phyloP scores from a whole-genome alignment of 106 monocot species.

The Dendrobium chrysotoxum region DNA sequence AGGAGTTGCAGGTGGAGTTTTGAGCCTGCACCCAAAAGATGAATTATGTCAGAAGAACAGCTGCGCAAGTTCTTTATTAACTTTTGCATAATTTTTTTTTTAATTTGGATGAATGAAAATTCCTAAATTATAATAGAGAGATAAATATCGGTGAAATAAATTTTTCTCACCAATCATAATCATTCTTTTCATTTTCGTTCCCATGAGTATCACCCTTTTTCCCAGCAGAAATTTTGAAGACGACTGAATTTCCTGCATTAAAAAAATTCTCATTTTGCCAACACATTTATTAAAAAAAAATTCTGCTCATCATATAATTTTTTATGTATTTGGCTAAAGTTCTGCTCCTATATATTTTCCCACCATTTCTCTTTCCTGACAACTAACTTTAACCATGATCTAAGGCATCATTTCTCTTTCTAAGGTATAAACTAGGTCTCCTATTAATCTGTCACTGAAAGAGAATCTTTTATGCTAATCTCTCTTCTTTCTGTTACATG shows the following conservation, averaged over 20 bases:
- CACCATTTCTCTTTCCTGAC: not conserved
- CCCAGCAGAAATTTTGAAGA: constrained; percentile 36
- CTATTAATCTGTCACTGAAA: no score
- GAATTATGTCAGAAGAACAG: not conserved
- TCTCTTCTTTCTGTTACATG: no score
- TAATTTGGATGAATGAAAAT: not conserved
- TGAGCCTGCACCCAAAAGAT: constrained; percentile 24
- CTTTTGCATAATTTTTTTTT: not conserved
- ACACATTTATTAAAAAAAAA: no score
- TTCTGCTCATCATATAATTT: no score
- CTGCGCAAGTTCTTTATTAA: no score
- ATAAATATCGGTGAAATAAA: not conserved
- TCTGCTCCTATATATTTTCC: no score
- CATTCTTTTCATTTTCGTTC: constrained; percentile 28
- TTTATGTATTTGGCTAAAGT: no score
- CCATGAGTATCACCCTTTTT: constrained; percentile 28
- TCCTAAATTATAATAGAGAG: not conserved
- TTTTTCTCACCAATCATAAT: constrained; percentile 41
- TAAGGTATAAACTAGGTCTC: no score
- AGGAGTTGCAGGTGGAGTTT: constrained; percentile 54
- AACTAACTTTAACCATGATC: no score
- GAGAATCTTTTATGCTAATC: no score
- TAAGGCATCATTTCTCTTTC: no score
- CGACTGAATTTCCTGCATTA: constrained; percentile 12
- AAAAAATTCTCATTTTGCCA: not conserved